Conservation (phyloP, 2,329 filamentous ascomycete species). For the Calonectria fujianensis region DNA sequence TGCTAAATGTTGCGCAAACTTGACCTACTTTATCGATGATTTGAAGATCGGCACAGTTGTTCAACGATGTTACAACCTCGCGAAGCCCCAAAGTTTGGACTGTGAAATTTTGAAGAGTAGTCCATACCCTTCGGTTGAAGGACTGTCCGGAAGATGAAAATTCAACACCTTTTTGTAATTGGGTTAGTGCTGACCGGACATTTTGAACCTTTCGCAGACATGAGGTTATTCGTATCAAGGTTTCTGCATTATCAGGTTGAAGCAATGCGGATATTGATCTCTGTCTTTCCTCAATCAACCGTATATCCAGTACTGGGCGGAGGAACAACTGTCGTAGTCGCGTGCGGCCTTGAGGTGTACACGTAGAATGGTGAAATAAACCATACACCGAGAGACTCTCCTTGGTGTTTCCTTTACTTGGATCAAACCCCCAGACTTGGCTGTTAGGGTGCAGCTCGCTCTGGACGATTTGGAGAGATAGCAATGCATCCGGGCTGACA, state of each 20-base stretch:
- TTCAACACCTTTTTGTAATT: constrained; percentile 86
- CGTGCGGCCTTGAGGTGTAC: constrained; percentile 85
- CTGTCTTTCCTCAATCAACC: constrained; percentile 82
- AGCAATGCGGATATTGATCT: constrained; percentile 80
- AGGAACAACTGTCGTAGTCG: constrained; percentile 88
- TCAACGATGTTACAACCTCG: constrained; percentile 69
- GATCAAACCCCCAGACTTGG: constrained; percentile 78
- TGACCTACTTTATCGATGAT: constrained; percentile 66
- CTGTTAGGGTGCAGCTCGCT: constrained; percentile 89
- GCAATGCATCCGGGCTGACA: constrained; percentile 86
- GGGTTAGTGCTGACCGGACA: constrained; percentile 79
- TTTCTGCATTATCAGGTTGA: constrained; percentile 78
- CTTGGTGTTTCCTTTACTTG: constrained; percentile 76
- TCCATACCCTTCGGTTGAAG: constrained; percentile 82
- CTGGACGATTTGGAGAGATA: constrained; percentile 89
- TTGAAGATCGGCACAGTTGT: constrained; percentile 41
- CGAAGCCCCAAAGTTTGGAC: constrained; percentile 82
- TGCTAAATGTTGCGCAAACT: constrained; percentile 35
- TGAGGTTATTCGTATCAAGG: constrained; percentile 73
- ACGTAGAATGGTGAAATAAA: constrained; percentile 83
- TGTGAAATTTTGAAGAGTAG: constrained; percentile 81
- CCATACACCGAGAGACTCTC: constrained; percentile 91
- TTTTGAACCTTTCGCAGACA: constrained; percentile 84
- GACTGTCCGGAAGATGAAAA: constrained; percentile 67
- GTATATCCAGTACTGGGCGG: constrained; percentile 82